phyloP scores from a whole-genome alignment of 2,329 filamentous ascomycete species.

The Aspergillus japonicus region DNA sequence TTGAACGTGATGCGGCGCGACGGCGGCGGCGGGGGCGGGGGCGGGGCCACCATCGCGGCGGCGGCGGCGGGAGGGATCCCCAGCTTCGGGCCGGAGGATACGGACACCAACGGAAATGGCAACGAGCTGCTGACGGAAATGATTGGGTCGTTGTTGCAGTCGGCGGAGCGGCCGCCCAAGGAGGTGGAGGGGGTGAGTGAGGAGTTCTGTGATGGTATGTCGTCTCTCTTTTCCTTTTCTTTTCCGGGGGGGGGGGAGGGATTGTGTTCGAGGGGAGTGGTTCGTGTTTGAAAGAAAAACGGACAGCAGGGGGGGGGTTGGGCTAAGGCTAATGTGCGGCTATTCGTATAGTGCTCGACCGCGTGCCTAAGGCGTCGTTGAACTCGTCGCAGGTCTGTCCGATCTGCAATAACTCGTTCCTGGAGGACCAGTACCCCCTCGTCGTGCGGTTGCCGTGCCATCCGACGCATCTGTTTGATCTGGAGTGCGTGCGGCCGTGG shows the following conservation, averaged over 20 bases:
- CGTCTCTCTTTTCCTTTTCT: not conserved
- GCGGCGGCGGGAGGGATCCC: slow-evolving; percentile 36
- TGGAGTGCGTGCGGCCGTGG: slow-evolving; percentile 66
- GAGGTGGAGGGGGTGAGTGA: slow-evolving; percentile 63
- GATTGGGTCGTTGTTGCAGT: slow-evolving; percentile 55
- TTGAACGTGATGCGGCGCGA: slow-evolving; percentile 57
- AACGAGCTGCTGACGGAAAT: slow-evolving; percentile 53
- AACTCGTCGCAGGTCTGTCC: slow-evolving; percentile 56
- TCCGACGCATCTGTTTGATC: slow-evolving; percentile 61
- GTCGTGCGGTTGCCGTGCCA: slow-evolving; percentile 64
- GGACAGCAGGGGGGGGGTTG: too few species aligned
- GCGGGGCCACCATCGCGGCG: slow-evolving; percentile 5
- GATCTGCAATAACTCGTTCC: slow-evolving; percentile 60
- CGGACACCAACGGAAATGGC: slow-evolving; percentile 22
- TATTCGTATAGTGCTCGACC: slow-evolving; percentile 50
- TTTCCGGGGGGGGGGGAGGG: not conserved
- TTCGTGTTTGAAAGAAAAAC: too few species aligned
- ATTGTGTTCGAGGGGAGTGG: not conserved
- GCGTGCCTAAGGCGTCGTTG: slow-evolving; percentile 57
- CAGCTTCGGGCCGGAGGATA: slow-evolving; percentile 1
- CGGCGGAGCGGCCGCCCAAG: slow-evolving; percentile 58
- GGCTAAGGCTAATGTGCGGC: not conserved
- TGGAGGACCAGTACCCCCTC: slow-evolving; percentile 64
- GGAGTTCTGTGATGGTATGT: slow-evolving; percentile 55
- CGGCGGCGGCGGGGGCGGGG: slow-evolving; percentile 31